Percentiles rank a stretch among this genome's conserved stretches.
phyloP scores from a whole-genome alignment of 257 asterid genomes.

The Agastache rugosa region DNA sequence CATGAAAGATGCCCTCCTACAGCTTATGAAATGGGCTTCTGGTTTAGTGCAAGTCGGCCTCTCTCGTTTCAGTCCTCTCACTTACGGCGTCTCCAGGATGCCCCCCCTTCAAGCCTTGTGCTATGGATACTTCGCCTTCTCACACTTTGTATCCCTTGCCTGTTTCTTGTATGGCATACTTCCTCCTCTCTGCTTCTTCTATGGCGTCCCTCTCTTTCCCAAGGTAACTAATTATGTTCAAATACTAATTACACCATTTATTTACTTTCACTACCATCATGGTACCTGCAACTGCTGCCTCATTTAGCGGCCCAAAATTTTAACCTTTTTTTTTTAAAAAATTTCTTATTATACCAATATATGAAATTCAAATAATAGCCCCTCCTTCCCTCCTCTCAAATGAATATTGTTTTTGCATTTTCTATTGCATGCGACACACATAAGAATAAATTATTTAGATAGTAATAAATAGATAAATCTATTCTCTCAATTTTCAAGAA shows the following conservation, averaged over 20 bases:
- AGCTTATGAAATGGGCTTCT: conserved; percentile 76
- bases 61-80: conserved; percentile 59
- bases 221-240: conserved; percentile 46
- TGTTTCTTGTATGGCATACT: conserved; percentile 55
- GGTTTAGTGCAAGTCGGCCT: conserved; percentile 67
- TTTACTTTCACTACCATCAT: too few species aligned
- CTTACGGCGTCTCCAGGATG: conserved; percentile 59
- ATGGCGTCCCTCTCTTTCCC: conserved; percentile 62
- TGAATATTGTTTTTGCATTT: too few species aligned
- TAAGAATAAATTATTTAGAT: too few species aligned
- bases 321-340: too few species aligned
- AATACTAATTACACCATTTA: background rate
- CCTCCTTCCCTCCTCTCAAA: too few species aligned
- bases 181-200: conserved; percentile 57
- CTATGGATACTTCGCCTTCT: conserved; percentile 53
- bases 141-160: conserved; percentile 53
- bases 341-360: too few species aligned
- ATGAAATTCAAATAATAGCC: too few species aligned
- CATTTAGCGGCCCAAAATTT: too few species aligned
- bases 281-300: too few species aligned
- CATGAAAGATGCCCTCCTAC: conserved; percentile 66
- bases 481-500: too few species aligned
- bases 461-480: too few species aligned
- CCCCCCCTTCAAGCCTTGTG: conserved; percentile 59
- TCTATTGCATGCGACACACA: too few species aligned